Evolutionary conservation across 768 basidiomycete species (phyloP).

Genomic region (Tephrocybe rancida): DNA sequence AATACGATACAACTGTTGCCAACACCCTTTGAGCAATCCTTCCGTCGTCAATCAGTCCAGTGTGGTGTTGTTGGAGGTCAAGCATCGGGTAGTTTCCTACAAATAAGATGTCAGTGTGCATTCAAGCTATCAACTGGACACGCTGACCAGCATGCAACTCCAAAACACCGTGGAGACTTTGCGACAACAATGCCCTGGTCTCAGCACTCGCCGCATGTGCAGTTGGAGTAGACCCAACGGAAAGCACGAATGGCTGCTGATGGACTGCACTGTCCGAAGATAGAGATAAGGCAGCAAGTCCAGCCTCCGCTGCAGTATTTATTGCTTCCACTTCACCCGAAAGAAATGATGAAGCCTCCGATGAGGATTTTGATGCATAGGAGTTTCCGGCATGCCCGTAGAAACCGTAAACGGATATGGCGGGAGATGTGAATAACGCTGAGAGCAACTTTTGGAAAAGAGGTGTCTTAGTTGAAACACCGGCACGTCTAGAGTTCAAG

Average conservation of each 20-base stretch:
- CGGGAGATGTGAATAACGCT: conserved; percentile 52
- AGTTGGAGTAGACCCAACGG: conserved; percentile 87
- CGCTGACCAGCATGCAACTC: conserved; percentile 75
- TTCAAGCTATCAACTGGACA: not conserved
- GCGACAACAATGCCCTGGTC: conserved; percentile 43
- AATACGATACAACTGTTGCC: conserved; percentile 78
- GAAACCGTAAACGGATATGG: conserved; percentile 74
- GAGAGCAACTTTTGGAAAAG: conserved; percentile 59
- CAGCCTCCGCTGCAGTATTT: conserved; percentile 62
- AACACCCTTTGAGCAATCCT: conserved; percentile 70
- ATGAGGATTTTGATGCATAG: conserved; percentile 72
- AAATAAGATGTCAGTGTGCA: conserved; percentile 1
- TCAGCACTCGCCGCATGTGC: conserved; percentile 74
- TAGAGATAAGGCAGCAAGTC: conserved; percentile 45
- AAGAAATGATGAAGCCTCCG: conserved; percentile 67
- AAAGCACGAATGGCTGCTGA: conserved; percentile 63
- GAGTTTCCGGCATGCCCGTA: conserved; percentile 81
- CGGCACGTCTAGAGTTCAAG: conserved; percentile 64
- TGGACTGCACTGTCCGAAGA: conserved; percentile 32
- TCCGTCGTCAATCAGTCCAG: conserved; percentile 56
- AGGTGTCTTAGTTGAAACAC: conserved; percentile 54
- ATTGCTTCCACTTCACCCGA: conserved; percentile 72
- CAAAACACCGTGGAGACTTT: conserved; percentile 57
- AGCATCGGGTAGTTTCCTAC: conserved; percentile 80
- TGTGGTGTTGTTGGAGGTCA: conserved; percentile 84